These are phyloP conservation scores for Myxozyma mucilagina DNA, from an alignment of 805 yeast genomes.

Conservation along the genomic window DNA sequence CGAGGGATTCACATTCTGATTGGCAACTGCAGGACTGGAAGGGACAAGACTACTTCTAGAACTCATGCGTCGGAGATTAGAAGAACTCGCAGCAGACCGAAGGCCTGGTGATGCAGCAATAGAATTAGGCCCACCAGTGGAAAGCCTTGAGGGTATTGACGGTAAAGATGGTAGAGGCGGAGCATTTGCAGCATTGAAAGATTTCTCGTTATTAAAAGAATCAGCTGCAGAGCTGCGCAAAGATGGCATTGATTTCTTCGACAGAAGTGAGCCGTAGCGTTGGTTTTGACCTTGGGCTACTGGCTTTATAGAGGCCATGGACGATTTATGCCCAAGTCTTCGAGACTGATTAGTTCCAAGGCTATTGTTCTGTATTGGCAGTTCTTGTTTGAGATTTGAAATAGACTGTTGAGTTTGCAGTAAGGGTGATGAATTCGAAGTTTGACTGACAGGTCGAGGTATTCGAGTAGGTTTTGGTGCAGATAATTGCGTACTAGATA, in stretches of 20 bases:
- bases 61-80: conserved; percentile 18
- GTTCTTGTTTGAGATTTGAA: conserved; percentile 5
- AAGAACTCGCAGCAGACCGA: conserved; percentile 11
- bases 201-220: background rate
- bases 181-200: background rate
- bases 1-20: background rate
- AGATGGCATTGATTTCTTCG: conserved; percentile 32
- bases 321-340: conserved; percentile 22
- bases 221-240: conserved; percentile 19
- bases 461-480: conserved; percentile 26
- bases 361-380: background rate
- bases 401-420: background rate
- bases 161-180: conserved; percentile 22
- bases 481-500: background rate
- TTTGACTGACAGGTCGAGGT: conserved; percentile 28
- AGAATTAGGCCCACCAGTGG: background rate
- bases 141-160: background rate
- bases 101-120: conserved; percentile 5
- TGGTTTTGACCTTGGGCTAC: background rate
- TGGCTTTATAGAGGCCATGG: conserved; percentile 21
- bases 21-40: background rate
- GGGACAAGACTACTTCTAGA: conserved; percentile 20
- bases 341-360: background rate
- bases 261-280: conserved; percentile 16
- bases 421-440: conserved; percentile 2